phyloP scores from a whole-genome alignment of 257 asterid species.

The Solanum pinnatisectum region DNA sequence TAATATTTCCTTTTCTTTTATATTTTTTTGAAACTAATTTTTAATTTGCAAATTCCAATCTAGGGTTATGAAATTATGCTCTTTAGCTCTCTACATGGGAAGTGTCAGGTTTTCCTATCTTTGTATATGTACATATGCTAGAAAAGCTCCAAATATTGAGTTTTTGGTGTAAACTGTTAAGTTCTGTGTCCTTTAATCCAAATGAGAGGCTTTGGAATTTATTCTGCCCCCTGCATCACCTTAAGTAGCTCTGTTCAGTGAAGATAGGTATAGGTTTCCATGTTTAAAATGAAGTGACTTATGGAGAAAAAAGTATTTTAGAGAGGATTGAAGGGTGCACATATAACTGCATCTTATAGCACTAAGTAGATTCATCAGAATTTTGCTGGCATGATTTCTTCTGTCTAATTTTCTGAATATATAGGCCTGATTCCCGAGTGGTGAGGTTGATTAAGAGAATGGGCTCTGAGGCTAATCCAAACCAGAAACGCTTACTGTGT shows the following conservation, averaged over 20 bases:
- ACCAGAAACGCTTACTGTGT: slow-evolving; percentile 78
- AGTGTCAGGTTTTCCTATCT: neutral
- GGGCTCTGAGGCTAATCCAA: slow-evolving; percentile 58
- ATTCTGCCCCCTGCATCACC: neutral
- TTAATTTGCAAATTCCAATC: neutral
- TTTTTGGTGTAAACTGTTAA: neutral
- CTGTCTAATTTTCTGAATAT: neutral
- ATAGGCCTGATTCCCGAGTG: slow-evolving; percentile 90
- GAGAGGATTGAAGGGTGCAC: neutral
- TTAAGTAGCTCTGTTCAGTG: neutral
- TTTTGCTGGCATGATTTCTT: neutral
- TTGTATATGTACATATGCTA: neutral
- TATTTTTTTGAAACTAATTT: neutral
- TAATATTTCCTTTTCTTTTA: neutral
- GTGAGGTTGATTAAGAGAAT: slow-evolving; percentile 80
- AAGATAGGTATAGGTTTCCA: neutral
- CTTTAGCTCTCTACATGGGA: neutral
- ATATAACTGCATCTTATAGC: neutral
- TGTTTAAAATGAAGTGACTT: neutral
- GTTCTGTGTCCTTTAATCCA: neutral
- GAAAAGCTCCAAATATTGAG: neutral
- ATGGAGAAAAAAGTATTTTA: neutral
- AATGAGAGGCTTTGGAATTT: neutral
- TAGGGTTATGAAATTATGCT: neutral
- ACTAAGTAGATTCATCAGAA: neutral